These are phyloP conservation scores for Paramyrothecium sp. DNA, from an alignment of 2,329 filamentous ascomycete species.

Conservation along the genomic window DNA sequence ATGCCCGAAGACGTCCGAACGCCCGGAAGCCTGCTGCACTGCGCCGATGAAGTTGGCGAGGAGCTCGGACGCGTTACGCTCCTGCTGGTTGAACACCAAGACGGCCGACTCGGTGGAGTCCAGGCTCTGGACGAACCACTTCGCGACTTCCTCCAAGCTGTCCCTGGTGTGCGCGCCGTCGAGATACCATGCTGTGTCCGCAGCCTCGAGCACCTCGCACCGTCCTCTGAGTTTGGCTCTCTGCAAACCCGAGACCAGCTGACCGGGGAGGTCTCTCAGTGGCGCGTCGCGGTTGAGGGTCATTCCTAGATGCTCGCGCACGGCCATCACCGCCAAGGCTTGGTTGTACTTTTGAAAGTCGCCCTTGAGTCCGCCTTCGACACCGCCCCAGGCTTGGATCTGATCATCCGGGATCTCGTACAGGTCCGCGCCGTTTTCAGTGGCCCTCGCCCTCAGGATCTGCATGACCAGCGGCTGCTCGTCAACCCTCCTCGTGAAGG, in stretches of 20 bases:
- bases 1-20: conserved; percentile 57
- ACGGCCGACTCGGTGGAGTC: conserved; percentile 35
- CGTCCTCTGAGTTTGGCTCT: conserved; percentile 70
- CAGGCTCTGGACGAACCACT: conserved; percentile 68
- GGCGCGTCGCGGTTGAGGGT: conserved; percentile 13
- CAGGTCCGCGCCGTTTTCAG: conserved; percentile 49
- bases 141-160: conserved; percentile 72
- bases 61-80: conserved; percentile 69
- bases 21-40: conserved; percentile 38
- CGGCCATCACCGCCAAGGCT: conserved; percentile 54
- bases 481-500: conserved; percentile 29
- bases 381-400: conserved; percentile 39
- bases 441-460: conserved; percentile 59
- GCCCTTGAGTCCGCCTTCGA: conserved; percentile 41
- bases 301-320: conserved; percentile 53
- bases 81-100: conserved; percentile 92
- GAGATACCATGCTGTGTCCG: conserved; percentile 69
- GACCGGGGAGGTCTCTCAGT: conserved; percentile 20
- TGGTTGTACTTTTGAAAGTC: conserved; percentile 60
- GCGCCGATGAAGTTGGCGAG: conserved; percentile 62
- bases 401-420: conserved; percentile 38
- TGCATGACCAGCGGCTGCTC: conserved; percentile 35
- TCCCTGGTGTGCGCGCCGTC: conserved; percentile 89
- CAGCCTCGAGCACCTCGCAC: conserved; percentile 64
- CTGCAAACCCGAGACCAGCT: conserved; percentile 65